Conservation (phyloP, 306 rosid species). For the Castanopsis chinensis region DNA sequence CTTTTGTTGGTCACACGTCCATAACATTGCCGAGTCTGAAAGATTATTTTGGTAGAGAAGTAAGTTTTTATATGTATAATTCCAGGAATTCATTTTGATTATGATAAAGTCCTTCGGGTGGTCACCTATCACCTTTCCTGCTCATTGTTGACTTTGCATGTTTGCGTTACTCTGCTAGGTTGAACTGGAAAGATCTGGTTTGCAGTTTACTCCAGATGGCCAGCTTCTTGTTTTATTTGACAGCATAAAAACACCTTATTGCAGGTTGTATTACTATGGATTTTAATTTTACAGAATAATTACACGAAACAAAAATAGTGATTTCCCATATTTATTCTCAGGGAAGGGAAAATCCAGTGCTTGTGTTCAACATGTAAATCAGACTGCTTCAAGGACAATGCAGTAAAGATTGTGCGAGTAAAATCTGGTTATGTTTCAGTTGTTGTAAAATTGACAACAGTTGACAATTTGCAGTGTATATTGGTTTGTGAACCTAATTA, state of each 20-base stretch:
- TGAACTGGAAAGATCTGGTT: slow-evolving; percentile 56
- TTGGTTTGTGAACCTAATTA: slow-evolving; percentile 75
- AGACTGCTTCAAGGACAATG: slow-evolving; percentile 47
- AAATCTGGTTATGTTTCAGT: slow-evolving; percentile 67
- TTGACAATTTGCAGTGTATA: slow-evolving; percentile 43
- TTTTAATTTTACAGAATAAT: slow-evolving; percentile 27
- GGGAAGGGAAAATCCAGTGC: slow-evolving; percentile 63
- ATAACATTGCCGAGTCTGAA: slow-evolving; percentile 51
- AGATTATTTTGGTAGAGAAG: slow-evolving; percentile 49
- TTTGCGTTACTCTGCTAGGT: slow-evolving; percentile 35
- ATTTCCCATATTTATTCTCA: slow-evolving; percentile 30
- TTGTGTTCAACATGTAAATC: slow-evolving; percentile 71
- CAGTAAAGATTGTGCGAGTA: slow-evolving; percentile 75
- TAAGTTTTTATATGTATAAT: slow-evolving; percentile 41
- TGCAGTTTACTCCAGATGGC: slow-evolving; percentile 77
- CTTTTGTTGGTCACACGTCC: slow-evolving; percentile 62
- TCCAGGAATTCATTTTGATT: not conserved
- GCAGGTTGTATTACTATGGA: slow-evolving; percentile 64
- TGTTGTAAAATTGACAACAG: slow-evolving; percentile 54
- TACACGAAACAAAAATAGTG: slow-evolving; percentile 9
- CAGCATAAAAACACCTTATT: slow-evolving; percentile 66
- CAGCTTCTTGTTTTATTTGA: slow-evolving; percentile 62
- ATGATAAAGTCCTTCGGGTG: not conserved
- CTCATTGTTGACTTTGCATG: not conserved
- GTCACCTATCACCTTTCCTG: not conserved